These are phyloP conservation scores for Inosperma sp. DNA, from an alignment of 768 basidiomycete genomes.

Conservation along the genomic window DNA sequence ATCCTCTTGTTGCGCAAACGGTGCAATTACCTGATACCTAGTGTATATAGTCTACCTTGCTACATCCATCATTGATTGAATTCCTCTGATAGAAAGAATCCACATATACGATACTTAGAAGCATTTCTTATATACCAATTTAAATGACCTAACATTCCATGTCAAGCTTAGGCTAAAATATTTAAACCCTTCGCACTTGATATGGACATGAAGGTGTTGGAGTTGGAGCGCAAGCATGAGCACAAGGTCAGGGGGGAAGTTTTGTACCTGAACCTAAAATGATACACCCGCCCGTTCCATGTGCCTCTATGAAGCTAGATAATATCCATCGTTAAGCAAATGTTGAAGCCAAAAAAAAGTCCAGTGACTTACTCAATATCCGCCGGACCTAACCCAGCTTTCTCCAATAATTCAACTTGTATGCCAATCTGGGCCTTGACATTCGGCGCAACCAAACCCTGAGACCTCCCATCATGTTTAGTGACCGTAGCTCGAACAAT, in stretches of 20 bases:
- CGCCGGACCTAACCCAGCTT: slow-evolving; percentile 25
- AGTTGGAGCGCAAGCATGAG: slow-evolving; percentile 35
- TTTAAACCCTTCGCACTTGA: neutral
- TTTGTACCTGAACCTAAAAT: no score
- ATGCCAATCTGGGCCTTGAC: slow-evolving; percentile 30
- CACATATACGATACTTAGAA: no score
- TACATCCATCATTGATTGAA: no score
- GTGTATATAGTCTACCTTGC: no score
- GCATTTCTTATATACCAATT: no score
- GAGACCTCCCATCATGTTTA: slow-evolving; percentile 33
- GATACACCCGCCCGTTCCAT: slow-evolving; percentile 31
- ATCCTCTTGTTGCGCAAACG: no score
- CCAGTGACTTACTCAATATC: slow-evolving; percentile 29
- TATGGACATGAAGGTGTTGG: slow-evolving; percentile 7
- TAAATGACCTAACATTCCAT: neutral
- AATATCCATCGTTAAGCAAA: no score
- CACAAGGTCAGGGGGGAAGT: no score
- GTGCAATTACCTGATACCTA: no score
- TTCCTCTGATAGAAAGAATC: no score
- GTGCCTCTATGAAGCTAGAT: slow-evolving; percentile 33
- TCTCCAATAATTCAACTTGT: slow-evolving; percentile 27
- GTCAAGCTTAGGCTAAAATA: neutral
- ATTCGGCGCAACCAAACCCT: slow-evolving; percentile 34
- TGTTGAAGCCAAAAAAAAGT: neutral
- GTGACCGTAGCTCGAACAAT: slow-evolving; percentile 29